Evolutionary conservation across 129 eudicot genomes (phyloP).

Genomic region (Cynara cardunculus): DNA sequence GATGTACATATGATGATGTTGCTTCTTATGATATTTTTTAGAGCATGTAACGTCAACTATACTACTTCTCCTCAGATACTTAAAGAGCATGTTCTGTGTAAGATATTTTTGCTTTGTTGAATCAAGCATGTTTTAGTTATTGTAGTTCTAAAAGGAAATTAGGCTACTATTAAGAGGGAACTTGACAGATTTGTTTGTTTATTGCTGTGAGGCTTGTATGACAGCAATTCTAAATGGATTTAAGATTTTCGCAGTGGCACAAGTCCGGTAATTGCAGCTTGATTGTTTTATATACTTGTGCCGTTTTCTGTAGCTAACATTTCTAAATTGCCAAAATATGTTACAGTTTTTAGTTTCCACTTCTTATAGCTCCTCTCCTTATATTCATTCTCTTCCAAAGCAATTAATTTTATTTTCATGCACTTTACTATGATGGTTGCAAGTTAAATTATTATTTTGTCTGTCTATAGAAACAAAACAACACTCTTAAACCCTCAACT

Average conservation of each 20-base stretch:
- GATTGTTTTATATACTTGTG: neutral
- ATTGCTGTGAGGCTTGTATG: neutral
- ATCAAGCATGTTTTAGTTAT: neutral
- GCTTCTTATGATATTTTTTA: neutral
- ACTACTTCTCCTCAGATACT: no score
- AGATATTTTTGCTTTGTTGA: neutral
- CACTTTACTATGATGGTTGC: neutral
- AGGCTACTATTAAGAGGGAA: conserved; percentile 6
- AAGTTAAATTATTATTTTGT: neutral
- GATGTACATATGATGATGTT: neutral
- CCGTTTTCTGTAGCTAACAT: neutral
- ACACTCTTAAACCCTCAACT: neutral
- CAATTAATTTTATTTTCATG: neutral
- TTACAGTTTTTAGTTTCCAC: neutral
- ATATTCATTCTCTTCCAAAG: neutral
- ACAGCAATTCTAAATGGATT: neutral
- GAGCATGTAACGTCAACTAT: neutral
- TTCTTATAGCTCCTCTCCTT: neutral
- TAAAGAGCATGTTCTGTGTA: neutral
- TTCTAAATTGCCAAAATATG: neutral
- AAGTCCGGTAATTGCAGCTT: neutral
- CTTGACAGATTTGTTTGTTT: neutral
- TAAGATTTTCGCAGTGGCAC: neutral
- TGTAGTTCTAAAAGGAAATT: neutral
- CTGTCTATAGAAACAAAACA: neutral